Evolutionary conservation across 2,329 filamentous ascomycete genomes (phyloP), one percentile per base, ranked within the genome.

Genomic region (Cordyceps tenuipes): DNA sequence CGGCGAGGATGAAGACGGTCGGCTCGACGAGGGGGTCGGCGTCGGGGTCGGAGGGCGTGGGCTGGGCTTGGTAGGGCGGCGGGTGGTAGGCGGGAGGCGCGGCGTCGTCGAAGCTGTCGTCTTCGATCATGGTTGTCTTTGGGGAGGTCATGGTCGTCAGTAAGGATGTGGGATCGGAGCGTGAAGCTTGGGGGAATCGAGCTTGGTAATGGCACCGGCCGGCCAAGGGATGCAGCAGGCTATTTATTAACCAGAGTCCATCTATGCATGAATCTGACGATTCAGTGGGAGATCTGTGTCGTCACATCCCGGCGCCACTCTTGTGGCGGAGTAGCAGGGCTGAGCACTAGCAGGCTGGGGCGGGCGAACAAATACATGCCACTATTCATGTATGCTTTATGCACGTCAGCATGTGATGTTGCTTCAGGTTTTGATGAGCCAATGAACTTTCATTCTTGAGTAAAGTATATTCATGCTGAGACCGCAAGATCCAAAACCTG

Each of bases 1-100:
- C 54, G 19, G 54, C 54, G 43, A 57, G 54, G 19, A 57, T 19
- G 54, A 48, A 57, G 19, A 57, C 48, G 44, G 54, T 57, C 19
- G 54, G 54, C 17, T 57, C 43, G 44, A 57, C 44, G 3, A 39
- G 8, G 15, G 54, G 19, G 19, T 57, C 21, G 43, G 15, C 31
- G 2, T 43, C 4, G 39, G 39, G 12, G 26, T 21, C 26, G 19
- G 36, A 41, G 41, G 29, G 7, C 13, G 21, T n/a, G 3, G 54
- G 15, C 3, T 34, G n/a, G 31, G 17, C 52, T 44, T 54, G 17
- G 51, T 54, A 54, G 9, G 49, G 31, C 2, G 49, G 49, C 4
- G 49, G 23, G 3, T 54, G 17, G 51, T 54, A 54, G 9, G 49
- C 12, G 1, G 49, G 49, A 5, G 49, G 23, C 2, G 19, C 31